A percentile compares a stretch with the other conserved stretches of the same genome.
phyloP scores from a whole-genome alignment of 192 early-diverging fungal genomes.

The Entomortierella parvispora region DNA sequence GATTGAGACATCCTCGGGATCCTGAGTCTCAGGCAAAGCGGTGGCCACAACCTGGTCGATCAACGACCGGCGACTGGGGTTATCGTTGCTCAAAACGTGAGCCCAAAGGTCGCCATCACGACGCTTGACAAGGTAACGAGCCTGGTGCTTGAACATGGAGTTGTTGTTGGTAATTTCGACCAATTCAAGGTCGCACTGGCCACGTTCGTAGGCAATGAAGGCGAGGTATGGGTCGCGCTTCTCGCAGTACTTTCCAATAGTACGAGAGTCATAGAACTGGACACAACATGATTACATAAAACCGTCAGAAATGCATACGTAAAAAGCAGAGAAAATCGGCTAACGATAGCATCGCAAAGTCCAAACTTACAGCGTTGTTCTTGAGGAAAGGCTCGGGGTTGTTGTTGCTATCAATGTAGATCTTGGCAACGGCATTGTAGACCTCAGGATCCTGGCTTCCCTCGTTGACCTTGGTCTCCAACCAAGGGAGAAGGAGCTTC shows the following conservation, averaged over 20 bases:
- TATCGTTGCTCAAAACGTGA: conserved; percentile 81
- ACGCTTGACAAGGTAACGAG: conserved; percentile 93
- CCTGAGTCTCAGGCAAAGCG: conserved; percentile 92
- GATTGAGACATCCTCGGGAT: conserved; percentile 97
- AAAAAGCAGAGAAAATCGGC: neutral
- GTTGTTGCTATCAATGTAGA: conserved; percentile 99
- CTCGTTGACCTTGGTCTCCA: conserved; percentile 89
- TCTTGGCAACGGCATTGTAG: conserved; percentile 98
- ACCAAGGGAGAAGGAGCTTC: conserved; percentile 95
- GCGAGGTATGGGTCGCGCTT: conserved; percentile 98
- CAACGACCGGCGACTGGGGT: conserved; percentile 85
- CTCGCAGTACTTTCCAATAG: conserved; percentile 99
- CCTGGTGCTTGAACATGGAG: conserved; percentile 99
- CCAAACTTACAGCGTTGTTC: conserved; percentile 71
- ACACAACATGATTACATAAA: neutral
- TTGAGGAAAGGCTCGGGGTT: conserved; percentile 96
- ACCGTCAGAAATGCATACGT: too few relatives aligned
- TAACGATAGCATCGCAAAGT: neutral
- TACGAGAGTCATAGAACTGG: conserved; percentile 66
- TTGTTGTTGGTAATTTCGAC: conserved; percentile 98
- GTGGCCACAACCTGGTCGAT: conserved; percentile 95
- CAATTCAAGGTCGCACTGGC: conserved; percentile 94
- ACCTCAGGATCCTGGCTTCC: conserved; percentile 90
- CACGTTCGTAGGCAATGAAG: conserved; percentile 93
- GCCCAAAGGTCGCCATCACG: conserved; percentile 89